These are phyloP conservation scores for Xylariaceae sp. DNA, from an alignment of 2,329 filamentous ascomycete genomes.

Conservation along the genomic window DNA sequence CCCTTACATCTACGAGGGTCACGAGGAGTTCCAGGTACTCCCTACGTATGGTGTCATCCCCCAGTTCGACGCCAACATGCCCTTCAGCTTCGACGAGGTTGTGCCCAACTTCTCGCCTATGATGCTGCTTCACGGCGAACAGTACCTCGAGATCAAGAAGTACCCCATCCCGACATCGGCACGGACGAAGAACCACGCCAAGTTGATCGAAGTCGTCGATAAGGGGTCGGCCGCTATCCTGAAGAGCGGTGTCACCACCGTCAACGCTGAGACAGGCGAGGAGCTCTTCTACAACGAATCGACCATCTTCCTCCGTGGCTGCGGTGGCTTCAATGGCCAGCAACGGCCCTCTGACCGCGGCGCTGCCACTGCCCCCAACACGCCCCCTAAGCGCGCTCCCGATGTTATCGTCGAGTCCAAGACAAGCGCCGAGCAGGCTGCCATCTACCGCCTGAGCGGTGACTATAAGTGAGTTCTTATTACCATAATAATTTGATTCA, in stretches of 20 bases:
- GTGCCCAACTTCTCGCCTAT: conserved; percentile 96
- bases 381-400: conserved; percentile 68
- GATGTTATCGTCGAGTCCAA: conserved; percentile 80
- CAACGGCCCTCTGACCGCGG: conserved; percentile 74
- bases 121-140: conserved; percentile 98
- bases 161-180: conserved; percentile 85
- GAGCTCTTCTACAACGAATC: conserved; percentile 96
- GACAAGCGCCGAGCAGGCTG: conserved; percentile 87
- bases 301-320: conserved; percentile 86
- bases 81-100: conserved; percentile 74
- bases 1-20: conserved; percentile 81
- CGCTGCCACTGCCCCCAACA: conserved; percentile 72
- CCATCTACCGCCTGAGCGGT: conserved; percentile 85
- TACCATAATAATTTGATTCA: neutral
- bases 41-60: conserved; percentile 96
- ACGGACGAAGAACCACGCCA: conserved; percentile 67
- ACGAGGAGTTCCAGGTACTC: conserved; percentile 86
- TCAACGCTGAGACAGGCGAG: conserved; percentile 78
- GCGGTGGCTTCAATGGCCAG: conserved; percentile 82
- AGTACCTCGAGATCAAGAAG: conserved; percentile 91
- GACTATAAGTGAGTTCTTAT: conserved; percentile 66
- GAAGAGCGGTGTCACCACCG: conserved; percentile 73
- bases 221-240: conserved; percentile 88
- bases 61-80: conserved; percentile 76
- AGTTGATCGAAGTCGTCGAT: conserved; percentile 90